A percentile compares a stretch with the other conserved stretches of the same genome.
Conservation (phyloP, 331 rosid species). For the Dryas integrifolia region DNA sequence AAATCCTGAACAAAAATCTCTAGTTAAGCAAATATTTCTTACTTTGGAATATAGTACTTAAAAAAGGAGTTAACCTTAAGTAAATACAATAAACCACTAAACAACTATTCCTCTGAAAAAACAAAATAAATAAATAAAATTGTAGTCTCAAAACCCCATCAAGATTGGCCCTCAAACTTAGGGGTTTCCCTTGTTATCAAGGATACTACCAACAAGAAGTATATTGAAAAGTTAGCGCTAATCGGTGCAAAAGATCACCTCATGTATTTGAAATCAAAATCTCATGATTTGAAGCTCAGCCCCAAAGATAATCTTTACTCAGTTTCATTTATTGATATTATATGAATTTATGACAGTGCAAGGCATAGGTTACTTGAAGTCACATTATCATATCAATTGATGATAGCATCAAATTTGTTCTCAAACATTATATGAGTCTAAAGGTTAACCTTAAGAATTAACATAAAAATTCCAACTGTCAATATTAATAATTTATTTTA, state of each 20-base stretch:
- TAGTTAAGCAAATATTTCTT: neutral
- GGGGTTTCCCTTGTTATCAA: neutral
- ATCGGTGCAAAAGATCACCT: neutral
- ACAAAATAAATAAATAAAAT: neutral
- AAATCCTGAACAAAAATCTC: slow-evolving; percentile 62
- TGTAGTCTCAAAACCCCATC: neutral
- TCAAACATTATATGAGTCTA: neutral
- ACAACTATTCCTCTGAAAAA: neutral
- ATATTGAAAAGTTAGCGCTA: neutral
- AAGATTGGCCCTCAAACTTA: neutral
- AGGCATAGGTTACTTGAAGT: neutral
- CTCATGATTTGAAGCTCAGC: neutral
- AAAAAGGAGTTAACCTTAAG: neutral
- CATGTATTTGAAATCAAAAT: neutral
- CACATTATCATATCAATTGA: neutral
- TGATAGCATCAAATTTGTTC: neutral
- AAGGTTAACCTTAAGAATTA: neutral
- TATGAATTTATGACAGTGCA: neutral
- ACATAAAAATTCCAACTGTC: neutral
- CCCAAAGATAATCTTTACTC: neutral
- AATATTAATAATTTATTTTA: neutral
- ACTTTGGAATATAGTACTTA: neutral
- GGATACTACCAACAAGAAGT: neutral
- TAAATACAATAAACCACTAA: neutral
- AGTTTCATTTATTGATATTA: neutral